These are phyloP conservation scores for Lodderomyces pseudojiufengensis DNA, from an alignment of 1,139 yeast species.

Conservation along the genomic window DNA sequence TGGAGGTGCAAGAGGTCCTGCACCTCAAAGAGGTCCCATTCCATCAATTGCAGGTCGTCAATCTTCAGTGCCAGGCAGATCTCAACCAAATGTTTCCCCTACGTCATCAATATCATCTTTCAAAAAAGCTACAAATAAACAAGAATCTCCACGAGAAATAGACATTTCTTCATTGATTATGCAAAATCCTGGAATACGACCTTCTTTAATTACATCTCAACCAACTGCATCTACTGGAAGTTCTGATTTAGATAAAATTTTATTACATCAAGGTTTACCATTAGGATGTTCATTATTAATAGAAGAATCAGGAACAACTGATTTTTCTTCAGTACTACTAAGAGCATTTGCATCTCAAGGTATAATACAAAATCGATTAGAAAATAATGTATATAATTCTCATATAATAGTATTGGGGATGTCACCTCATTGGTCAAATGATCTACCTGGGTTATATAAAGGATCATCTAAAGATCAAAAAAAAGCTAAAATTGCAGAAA, in stretches of 20 bases:
- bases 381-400: conserved; percentile 27
- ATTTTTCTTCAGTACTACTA: conserved; percentile 71
- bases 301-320: conserved; percentile 88
- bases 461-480: conserved; percentile 68
- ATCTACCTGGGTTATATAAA: conserved; percentile 75
- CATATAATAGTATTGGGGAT: conserved; percentile 70
- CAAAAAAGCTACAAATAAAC: conserved; percentile 1
- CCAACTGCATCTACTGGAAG: conserved; percentile 79
- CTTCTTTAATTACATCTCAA: conserved; percentile 73
- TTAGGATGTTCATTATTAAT: conserved; percentile 65
- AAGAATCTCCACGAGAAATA: conserved; percentile 8
- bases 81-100: conserved; percentile 13
- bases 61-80: conserved; percentile 19
- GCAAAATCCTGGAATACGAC: conserved; percentile 61
- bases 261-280: conserved; percentile 85
- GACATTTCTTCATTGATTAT: conserved; percentile 11
- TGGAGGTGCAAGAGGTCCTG: conserved; percentile 20
- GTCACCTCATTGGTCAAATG: conserved; percentile 59
- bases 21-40: conserved; percentile 8
- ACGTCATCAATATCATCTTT: conserved; percentile 13
- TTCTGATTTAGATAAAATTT: conserved; percentile 65
- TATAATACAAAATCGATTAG: conserved; percentile 59
- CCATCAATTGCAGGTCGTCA: neutral
- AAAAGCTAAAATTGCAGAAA: conserved; percentile 52
- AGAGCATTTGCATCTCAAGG: conserved; percentile 81